Conservation (phyloP, 805 yeast genomes). For the Ogataea nitratoaversa region DNA sequence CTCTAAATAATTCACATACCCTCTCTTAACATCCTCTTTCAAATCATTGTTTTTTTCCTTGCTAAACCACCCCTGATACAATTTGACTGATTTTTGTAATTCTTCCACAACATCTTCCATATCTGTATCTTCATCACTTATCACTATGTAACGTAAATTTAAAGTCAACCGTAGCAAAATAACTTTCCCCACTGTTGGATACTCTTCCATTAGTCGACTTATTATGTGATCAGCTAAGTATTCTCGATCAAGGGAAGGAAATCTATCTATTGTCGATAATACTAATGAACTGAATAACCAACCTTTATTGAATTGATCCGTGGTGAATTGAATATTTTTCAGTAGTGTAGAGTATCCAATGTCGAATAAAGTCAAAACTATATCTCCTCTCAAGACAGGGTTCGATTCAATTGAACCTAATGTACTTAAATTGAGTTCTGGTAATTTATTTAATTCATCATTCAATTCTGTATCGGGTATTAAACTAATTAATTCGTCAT, state of each 20-base stretch:
- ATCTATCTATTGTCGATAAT: conserved; percentile 61
- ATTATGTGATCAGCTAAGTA: conserved; percentile 65
- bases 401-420: conserved; percentile 82
- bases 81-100: conserved; percentile 67
- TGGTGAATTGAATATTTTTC: conserved; percentile 20
- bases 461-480: conserved; percentile 46
- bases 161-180: conserved; percentile 53
- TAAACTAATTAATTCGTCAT: conserved; percentile 21
- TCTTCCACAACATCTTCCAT: conserved; percentile 54
- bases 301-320: conserved; percentile 36
- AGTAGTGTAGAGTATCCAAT: conserved; percentile 50
- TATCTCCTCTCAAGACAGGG: conserved; percentile 72
- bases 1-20: conserved; percentile 31
- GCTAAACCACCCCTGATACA: conserved; percentile 52
- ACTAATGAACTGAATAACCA: conserved; percentile 38
- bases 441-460: conserved; percentile 64
- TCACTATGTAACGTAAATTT: conserved; percentile 53
- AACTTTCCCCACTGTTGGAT: conserved; percentile 37
- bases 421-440: conserved; percentile 83
- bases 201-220: conserved; percentile 42
- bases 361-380: conserved; percentile 68
- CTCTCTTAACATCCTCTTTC: conserved; percentile 29
- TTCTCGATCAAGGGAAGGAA: conserved; percentile 62
- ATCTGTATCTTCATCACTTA: conserved; percentile 29
- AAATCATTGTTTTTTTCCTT: conserved; percentile 35